Conservation (phyloP, 164 flowering plant genomes). For the Liquidambar formosana region DNA sequence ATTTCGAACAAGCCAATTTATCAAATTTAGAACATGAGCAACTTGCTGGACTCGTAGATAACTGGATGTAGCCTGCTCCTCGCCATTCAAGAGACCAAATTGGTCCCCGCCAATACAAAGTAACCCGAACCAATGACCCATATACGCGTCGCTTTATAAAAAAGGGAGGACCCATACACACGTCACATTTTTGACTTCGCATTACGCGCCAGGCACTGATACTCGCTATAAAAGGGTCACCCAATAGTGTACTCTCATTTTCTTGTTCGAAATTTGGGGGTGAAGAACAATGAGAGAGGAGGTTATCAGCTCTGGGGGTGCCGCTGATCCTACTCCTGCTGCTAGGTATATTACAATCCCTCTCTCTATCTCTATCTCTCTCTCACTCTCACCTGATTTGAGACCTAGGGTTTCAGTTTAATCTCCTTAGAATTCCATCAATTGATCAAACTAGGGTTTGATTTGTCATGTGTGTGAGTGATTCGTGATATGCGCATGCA, state of each 20-base stretch:
- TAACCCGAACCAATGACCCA: no score
- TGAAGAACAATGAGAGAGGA: constrained; percentile 57
- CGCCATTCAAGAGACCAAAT: no score
- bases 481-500: background rate
- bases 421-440: no score
- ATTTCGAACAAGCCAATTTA: no score
- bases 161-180: background rate
- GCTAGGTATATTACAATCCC: constrained; percentile 42
- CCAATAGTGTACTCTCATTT: background rate
- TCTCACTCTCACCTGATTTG: background rate
- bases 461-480: background rate
- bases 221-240: no score
- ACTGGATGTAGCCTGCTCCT: no score
- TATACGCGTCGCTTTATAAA: background rate
- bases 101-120: no score
- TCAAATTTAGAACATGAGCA: no score
- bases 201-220: no score
- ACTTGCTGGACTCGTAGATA: no score
- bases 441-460: constrained; percentile 2
- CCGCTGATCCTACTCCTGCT: constrained; percentile 54
- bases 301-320: constrained; percentile 56
- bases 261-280: background rate
- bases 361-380: background rate
- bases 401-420: constrained; percentile 11
- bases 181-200: background rate